A percentile compares a stretch with the other conserved stretches of the same genome.
These are phyloP conservation scores for Coleophoma crateriformis DNA, from an alignment of 2,329 filamentous ascomycete species.

Conservation along the genomic window DNA sequence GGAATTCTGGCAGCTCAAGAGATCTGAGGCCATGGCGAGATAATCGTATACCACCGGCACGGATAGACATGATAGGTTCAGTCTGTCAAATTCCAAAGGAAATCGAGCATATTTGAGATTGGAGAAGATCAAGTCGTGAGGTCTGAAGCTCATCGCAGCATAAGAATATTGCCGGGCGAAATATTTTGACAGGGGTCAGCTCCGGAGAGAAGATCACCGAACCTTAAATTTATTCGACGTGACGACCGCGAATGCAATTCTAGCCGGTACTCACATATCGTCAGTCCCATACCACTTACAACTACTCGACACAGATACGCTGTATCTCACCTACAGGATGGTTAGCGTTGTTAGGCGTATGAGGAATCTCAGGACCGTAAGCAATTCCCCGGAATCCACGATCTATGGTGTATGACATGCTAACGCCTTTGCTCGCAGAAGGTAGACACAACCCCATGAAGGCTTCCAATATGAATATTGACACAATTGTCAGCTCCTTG, in stretches of 20 bases:
- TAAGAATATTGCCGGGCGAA: background rate
- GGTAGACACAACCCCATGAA: constrained; percentile 29
- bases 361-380: constrained; percentile 67
- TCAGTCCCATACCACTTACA: too few species aligned
- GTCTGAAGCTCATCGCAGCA: background rate
- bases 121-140: background rate
- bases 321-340: constrained; percentile 32
- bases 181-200: constrained; percentile 17
- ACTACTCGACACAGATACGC: background rate
- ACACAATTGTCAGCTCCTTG: constrained; percentile 53
- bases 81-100: constrained; percentile 3
- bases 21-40: background rate
- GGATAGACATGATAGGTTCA: background rate
- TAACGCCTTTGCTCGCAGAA: constrained; percentile 28
- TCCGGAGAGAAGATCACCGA: constrained; percentile 11
- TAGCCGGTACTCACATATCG: too few species aligned
- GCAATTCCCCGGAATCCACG: constrained; percentile 27
- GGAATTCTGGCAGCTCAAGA: background rate
- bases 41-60: background rate
- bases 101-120: constrained; percentile 2
- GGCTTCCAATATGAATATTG: constrained; percentile 10
- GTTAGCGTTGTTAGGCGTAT: constrained; percentile 61
- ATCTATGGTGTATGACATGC: constrained; percentile 3
- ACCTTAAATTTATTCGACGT: constrained; percentile 18
- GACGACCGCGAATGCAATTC: constrained; percentile 1